A percentile compares a stretch with the other conserved stretches of the same genome.
Evolutionary conservation across 108 stramenopile genomes (phyloP).

Genomic region (Skeletonema menzelii): DNA sequence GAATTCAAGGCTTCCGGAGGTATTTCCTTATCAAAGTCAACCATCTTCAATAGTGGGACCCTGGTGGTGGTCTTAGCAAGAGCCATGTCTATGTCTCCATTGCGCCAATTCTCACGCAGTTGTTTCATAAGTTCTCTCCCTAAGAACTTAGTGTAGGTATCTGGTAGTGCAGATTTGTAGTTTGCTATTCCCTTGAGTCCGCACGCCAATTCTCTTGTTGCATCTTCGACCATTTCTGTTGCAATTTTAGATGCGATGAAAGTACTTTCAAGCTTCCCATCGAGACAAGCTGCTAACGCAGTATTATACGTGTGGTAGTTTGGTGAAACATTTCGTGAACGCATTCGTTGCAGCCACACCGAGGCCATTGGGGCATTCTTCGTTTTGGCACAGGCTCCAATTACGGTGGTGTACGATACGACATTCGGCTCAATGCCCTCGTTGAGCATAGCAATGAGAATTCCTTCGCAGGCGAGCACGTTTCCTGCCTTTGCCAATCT

Average conservation of each 20-base stretch:
- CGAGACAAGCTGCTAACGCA: slow-evolving; percentile 81
- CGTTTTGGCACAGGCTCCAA: slow-evolving; percentile 77
- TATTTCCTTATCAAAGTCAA: slow-evolving; percentile 65
- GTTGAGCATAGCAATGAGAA: slow-evolving; percentile 88
- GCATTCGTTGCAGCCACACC: slow-evolving; percentile 85
- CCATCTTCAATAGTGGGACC: slow-evolving; percentile 65
- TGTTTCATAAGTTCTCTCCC: slow-evolving; percentile 76
- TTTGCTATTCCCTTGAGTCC: slow-evolving; percentile 55
- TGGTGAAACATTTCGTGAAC: slow-evolving; percentile 70
- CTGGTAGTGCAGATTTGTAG: slow-evolving; percentile 71
- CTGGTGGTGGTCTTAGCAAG: slow-evolving; percentile 72
- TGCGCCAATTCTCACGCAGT: slow-evolving; percentile 67
- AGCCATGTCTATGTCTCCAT: slow-evolving; percentile 77
- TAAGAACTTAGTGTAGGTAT: slow-evolving; percentile 73
- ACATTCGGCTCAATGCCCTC: slow-evolving; percentile 80
- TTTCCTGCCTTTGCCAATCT: slow-evolving; percentile 84
- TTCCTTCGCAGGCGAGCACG: slow-evolving; percentile 72
- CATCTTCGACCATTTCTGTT: slow-evolving; percentile 70
- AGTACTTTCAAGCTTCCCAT: slow-evolving; percentile 78
- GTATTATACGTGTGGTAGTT: slow-evolving; percentile 89
- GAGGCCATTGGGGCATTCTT: slow-evolving; percentile 68
- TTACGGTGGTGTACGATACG: slow-evolving; percentile 88
- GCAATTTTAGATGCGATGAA: slow-evolving; percentile 71
- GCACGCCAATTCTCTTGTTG: slow-evolving; percentile 56
- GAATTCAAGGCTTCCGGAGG: slow-evolving; percentile 24